Base-by-base conservation (phyloP, 208 protist species). In the Trypanosoma brucei region DNA sequence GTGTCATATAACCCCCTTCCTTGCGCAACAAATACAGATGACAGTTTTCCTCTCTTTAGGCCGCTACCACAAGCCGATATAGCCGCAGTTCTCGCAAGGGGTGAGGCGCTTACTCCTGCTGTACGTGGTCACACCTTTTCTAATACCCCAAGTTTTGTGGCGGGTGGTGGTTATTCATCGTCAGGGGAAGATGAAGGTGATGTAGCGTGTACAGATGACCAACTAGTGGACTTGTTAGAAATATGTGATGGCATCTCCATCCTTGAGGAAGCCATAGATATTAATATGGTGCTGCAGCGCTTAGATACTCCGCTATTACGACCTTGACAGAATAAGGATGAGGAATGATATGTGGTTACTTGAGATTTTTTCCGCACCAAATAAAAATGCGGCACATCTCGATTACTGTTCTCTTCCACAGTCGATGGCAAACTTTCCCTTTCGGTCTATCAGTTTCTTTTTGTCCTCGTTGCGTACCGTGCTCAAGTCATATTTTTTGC, bases 161-260 rank as follows among this genome's bases (percentile, higher is more conserved):
- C 53, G 0, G 11, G 8, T 31, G 36, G 35, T 6, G n/a, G 3
- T 0, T 38, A 62, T 34, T 58, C 48, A 3, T 11, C 3, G 0
- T 59, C 42, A 0, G 42, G 11, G 42, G 67, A 66, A 2, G 35
- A 40, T 3, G 59, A 65, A 40, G 40, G 37, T 55, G 60, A 65
- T 35, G 2, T 6, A 3, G 14, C n/a, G 36, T 65, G 54, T 35
- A 34, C 13, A 3, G 30, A 9, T 2, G 60, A 66, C 3, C 46
- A 57, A 13, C 39, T 72, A 5, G 53, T 62, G 37, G 55, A 67
- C 5, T 49, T 72, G 45, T 36, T 72, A 30, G 60, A 67, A 8
- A 58, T 62, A 52, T 72, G 67, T 42, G 67, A 72, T 40, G 30
- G 30, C 0, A 45, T 37, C 4, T 37, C 52, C 7, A 14, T 72